Percentiles rank a stretch among this genome's conserved stretches.
These are phyloP conservation scores for Senecio squalidus DNA, from an alignment of 140 eudicot species.

Conservation along the genomic window DNA sequence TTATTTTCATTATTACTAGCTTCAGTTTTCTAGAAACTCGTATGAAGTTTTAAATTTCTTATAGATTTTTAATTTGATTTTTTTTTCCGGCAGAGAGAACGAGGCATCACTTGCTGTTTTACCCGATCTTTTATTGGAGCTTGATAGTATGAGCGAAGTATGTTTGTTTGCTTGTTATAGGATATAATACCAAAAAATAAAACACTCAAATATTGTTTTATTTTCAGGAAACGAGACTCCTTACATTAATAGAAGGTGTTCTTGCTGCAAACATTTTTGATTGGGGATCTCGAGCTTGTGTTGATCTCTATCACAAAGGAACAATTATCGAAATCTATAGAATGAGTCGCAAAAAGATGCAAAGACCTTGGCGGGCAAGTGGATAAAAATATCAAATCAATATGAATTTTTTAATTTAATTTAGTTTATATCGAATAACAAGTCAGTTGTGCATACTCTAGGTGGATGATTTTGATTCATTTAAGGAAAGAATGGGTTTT, in stretches of 20 bases:
- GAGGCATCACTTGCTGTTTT: constrained; percentile 99
- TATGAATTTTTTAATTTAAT: not conserved
- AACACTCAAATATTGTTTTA: not conserved
- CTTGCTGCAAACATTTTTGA: constrained; percentile 99
- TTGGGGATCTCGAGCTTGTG: constrained; percentile 99
- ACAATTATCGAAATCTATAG: constrained; percentile 94
- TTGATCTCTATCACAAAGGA: constrained; percentile 96
- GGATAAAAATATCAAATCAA: not conserved
- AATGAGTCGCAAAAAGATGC: constrained; percentile 98
- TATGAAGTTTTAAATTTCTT: not conserved
- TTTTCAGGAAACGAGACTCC: constrained; percentile 74
- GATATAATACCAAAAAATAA: not conserved
- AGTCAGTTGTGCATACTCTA: constrained; percentile 22
- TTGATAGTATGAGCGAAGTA: constrained; percentile 90
- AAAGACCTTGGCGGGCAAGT: constrained; percentile 96
- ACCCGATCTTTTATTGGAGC: constrained; percentile 84
- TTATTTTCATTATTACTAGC: not conserved
- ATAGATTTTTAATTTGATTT: not conserved
- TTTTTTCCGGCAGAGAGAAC: constrained; percentile 53
- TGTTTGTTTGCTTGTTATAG: constrained; percentile 3
- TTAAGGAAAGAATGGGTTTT: constrained; percentile 79
- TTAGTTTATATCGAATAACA: not conserved
- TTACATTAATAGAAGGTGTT: constrained; percentile 88
- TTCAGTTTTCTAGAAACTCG: not conserved
- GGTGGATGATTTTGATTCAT: constrained; percentile 92